Evolutionary conservation across 257 asterid genomes (phyloP).

Genomic region (Leptodermis oblonga): DNA sequence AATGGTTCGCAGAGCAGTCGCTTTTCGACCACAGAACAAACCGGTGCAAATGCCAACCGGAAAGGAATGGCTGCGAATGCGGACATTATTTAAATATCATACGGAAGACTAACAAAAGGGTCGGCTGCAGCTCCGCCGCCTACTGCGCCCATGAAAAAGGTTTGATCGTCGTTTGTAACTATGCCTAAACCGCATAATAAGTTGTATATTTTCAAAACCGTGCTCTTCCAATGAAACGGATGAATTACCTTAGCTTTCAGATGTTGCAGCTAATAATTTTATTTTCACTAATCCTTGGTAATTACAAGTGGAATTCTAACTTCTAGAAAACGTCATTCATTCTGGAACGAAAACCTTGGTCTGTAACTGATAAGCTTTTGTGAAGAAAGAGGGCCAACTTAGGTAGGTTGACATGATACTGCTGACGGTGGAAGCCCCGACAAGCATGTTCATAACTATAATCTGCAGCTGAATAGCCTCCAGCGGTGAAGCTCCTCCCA

Average conservation of each 20-base stretch:
- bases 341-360: slow-evolving; percentile 54
- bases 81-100: slow-evolving; percentile 56
- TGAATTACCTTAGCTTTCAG: too few species aligned
- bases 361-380: slow-evolving; percentile 80
- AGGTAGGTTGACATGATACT: slow-evolving; percentile 82
- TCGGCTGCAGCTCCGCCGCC: slow-evolving; percentile 60
- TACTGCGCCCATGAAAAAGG: slow-evolving; percentile 54
- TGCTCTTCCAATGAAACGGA: too few species aligned
- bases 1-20: slow-evolving; percentile 41
- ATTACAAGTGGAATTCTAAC: too few species aligned
- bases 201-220: too few species aligned
- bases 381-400: slow-evolving; percentile 89
- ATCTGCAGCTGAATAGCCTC: slow-evolving; percentile 90
- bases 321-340: too few species aligned
- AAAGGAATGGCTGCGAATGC: slow-evolving; percentile 53
- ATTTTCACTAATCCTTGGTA: too few species aligned
- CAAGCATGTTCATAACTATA: slow-evolving; percentile 84
- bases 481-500: slow-evolving; percentile 96
- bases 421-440: slow-evolving; percentile 84
- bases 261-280: too few species aligned
- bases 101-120: slow-evolving; percentile 38
- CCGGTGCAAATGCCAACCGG: slow-evolving; percentile 38
- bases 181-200: too few species aligned
- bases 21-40: slow-evolving; percentile 27
- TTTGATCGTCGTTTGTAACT: slow-evolving; percentile 40